Conservation (phyloP, 2,329 filamentous ascomycete genomes). For the Rutstroemia sp. region DNA sequence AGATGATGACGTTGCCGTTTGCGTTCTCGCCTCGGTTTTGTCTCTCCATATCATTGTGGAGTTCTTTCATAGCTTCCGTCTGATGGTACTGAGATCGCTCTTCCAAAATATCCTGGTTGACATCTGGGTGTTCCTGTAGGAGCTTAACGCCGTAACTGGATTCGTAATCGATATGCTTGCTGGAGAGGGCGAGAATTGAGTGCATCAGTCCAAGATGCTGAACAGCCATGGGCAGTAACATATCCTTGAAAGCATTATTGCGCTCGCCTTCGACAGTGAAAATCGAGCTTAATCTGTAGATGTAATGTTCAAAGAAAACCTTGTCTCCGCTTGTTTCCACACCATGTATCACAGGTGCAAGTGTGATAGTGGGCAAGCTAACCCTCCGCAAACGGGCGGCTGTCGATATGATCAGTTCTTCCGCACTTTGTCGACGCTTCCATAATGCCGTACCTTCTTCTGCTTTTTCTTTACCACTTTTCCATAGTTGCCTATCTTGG, state of each 20-base stretch:
- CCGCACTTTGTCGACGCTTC: conserved; percentile 16
- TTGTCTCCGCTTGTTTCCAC: conserved; percentile 75
- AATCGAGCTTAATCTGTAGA: conserved; percentile 69
- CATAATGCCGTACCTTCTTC: conserved; percentile 50
- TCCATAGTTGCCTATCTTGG: conserved; percentile 80
- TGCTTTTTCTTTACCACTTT: conserved; percentile 67
- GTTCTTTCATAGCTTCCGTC: conserved; percentile 45
- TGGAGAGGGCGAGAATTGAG: conserved; percentile 75
- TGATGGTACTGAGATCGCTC: conserved; percentile 49
- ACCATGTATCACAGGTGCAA: conserved; percentile 66
- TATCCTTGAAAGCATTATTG: conserved; percentile 78
- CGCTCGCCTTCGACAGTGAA: conserved; percentile 71
- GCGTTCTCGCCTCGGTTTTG: conserved; percentile 33
- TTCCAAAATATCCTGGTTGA: conserved; percentile 39
- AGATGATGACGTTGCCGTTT: conserved; percentile 35
- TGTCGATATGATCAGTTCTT: conserved; percentile 29
- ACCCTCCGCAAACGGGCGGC: conserved; percentile 41
- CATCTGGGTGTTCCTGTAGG: conserved; percentile 41
- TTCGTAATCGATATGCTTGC: conserved; percentile 62
- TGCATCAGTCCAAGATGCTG: conserved; percentile 82
- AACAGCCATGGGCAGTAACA: conserved; percentile 74
- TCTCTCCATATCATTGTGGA: conserved; percentile 36
- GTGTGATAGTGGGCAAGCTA: conserved; percentile 44
- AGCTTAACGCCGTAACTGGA: conserved; percentile 49
- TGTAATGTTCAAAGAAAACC: conserved; percentile 77